A percentile compares a stretch with the other conserved stretches of the same genome.
phyloP scores from a whole-genome alignment of 2,329 filamentous ascomycete genomes.

The Lomentospora prolificans region DNA sequence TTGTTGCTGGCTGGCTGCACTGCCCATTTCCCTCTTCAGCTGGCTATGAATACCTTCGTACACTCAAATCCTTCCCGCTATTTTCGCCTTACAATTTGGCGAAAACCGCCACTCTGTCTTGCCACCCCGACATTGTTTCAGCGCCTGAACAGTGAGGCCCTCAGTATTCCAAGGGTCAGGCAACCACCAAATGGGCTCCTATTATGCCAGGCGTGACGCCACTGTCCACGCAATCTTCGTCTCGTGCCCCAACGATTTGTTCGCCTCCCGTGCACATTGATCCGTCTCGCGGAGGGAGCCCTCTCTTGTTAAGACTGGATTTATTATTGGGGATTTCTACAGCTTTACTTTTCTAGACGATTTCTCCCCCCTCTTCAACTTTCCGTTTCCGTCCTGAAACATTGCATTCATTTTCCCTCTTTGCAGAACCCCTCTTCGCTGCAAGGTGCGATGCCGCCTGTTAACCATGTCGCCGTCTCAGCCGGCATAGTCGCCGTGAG shows the following conservation, averaged over 20 bases:
- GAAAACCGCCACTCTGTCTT: background rate
- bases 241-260: background rate
- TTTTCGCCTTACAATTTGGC: too few species aligned
- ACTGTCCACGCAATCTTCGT: constrained; percentile 8
- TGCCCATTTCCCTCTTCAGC: too few species aligned
- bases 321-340: background rate
- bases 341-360: too few species aligned
- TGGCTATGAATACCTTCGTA: too few species aligned
- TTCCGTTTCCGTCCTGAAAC: too few species aligned
- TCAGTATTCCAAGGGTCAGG: background rate
- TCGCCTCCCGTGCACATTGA: background rate
- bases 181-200: background rate
- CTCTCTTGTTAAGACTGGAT: background rate
- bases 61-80: too few species aligned
- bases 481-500: constrained; percentile 49
- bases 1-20: too few species aligned
- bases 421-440: too few species aligned
- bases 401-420: too few species aligned
- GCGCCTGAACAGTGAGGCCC: constrained; percentile 7
- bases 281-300: background rate
- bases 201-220: constrained; percentile 5
- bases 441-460: constrained; percentile 39
- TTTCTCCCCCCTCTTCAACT: too few species aligned
- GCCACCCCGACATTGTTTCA: background rate
- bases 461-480: constrained; percentile 47